Conservation (phyloP, 1,284 basidiomycete genomes). For the Cutaneotrichosporon sp. region DNA sequence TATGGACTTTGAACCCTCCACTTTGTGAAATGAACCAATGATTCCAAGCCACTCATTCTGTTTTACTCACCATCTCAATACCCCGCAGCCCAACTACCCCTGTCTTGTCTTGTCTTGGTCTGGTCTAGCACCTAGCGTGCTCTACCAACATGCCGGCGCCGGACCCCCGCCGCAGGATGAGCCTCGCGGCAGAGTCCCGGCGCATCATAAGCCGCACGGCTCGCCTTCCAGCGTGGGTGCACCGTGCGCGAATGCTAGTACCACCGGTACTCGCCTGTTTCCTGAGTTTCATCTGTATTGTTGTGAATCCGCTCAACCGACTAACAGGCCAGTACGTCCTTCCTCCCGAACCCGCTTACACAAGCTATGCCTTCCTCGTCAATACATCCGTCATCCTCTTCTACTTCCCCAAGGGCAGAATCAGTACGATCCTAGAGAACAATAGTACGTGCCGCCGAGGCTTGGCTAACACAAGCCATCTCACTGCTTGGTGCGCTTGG, state of each 20-base stretch:
- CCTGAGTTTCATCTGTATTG: conserved; percentile 44
- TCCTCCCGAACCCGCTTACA: not conserved
- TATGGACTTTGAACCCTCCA: not conserved
- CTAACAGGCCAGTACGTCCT: conserved; percentile 43
- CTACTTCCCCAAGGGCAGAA: conserved; percentile 50
- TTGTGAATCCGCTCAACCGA: conserved; percentile 34
- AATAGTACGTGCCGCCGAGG: conserved; percentile 33
- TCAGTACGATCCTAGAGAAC: conserved; percentile 47
- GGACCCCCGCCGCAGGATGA: not conserved
- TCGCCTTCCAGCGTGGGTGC: conserved; percentile 21
- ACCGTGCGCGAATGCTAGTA: conserved; percentile 12
- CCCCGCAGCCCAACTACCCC: not conserved
- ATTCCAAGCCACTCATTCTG: not conserved
- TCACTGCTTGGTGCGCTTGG: conserved; percentile 35
- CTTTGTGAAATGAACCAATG: too few species aligned
- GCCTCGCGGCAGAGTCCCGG: not conserved
- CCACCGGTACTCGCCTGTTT: conserved; percentile 23
- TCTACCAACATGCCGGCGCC: not conserved
- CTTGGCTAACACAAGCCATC: conserved; percentile 2
- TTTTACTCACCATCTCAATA: not conserved
- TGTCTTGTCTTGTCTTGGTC: not conserved
- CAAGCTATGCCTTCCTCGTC: conserved; percentile 49
- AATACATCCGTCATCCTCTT: conserved; percentile 50
- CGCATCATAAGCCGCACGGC: conserved; percentile 10
- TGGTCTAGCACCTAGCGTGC: not conserved